phyloP scores from a whole-genome alignment of 2,329 filamentous ascomycete species.

The Neonectria coccinea region DNA sequence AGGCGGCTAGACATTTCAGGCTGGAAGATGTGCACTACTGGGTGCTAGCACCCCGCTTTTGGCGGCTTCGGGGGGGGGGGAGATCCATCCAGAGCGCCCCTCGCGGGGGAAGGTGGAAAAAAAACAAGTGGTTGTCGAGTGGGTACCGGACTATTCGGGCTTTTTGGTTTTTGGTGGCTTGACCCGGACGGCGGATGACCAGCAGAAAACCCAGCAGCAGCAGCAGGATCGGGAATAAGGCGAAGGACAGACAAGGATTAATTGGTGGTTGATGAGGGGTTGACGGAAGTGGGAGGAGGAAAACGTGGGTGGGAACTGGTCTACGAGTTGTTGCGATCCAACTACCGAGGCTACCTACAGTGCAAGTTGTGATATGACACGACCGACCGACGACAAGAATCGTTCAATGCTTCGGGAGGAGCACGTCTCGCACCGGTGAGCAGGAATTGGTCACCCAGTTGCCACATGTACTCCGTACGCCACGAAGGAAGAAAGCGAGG shows the following conservation, averaged over 20 bases:
- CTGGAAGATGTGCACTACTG: conserved; percentile 1
- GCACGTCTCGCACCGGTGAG: background rate
- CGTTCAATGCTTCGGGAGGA: background rate
- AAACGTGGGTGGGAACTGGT: conserved; percentile 16
- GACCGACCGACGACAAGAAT: conserved; percentile 6
- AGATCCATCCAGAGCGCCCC: conserved; percentile 10
- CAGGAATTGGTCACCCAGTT: background rate
- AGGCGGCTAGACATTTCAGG: conserved; percentile 9
- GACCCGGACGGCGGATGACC: conserved; percentile 17
- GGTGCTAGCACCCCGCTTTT: conserved; percentile 26
- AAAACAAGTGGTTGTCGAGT: conserved; percentile 10
- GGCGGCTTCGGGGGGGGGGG: conserved; percentile 8
- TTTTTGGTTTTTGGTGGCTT: conserved; percentile 20
- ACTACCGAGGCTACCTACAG: conserved; percentile 23
- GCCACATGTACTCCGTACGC: background rate
- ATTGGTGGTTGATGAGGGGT: background rate
- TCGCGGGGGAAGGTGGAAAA: conserved; percentile 6
- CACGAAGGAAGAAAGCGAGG: background rate
- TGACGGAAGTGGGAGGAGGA: background rate
- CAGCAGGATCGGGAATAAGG: background rate
- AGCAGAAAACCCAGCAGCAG: conserved; percentile 2
- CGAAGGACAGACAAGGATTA: background rate
- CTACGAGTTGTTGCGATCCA: background rate
- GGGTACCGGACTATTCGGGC: background rate
- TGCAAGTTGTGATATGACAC: background rate